Evolutionary conservation across 1,284 basidiomycete species (phyloP).

Genomic region (Pseudozyma thailandica): DNA sequence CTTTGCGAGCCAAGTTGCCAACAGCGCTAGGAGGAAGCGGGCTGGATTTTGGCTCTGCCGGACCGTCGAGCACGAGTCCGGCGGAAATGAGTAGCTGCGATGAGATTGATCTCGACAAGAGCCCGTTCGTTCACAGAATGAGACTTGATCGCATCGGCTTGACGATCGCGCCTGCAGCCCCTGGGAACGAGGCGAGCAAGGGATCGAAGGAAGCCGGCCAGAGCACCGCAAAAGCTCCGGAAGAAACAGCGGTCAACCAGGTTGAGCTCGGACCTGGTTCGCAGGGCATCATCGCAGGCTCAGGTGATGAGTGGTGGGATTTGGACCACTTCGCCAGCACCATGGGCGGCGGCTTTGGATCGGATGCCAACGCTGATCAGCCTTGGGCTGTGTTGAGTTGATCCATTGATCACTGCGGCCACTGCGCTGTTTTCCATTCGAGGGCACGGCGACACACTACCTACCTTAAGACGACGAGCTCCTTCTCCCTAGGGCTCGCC

Average conservation of each 20-base stretch:
- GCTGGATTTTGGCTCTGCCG: constrained; percentile 58
- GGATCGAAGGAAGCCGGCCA: constrained; percentile 13
- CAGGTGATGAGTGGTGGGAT: constrained; percentile 53
- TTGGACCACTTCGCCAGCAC: constrained; percentile 49
- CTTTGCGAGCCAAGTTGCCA: constrained; percentile 43
- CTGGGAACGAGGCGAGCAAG: constrained; percentile 17
- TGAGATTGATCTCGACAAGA: constrained; percentile 52
- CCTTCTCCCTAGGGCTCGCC: background rate
- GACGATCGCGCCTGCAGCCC: constrained; percentile 36
- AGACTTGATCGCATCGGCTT: constrained; percentile 45
- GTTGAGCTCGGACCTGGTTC: constrained; percentile 51
- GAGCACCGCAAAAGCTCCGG: constrained; percentile 27
- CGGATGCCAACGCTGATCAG: constrained; percentile 44
- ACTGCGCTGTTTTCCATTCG: too few species aligned
- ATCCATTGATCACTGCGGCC: background rate
- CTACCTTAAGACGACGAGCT: constrained; percentile 15
- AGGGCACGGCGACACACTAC: too few species aligned
- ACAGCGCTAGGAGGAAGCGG: constrained; percentile 32
- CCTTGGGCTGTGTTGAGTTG: constrained; percentile 51
- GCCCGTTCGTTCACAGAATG: constrained; percentile 46
- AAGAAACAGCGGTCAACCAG: constrained; percentile 42
- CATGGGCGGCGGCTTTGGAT: constrained; percentile 33
- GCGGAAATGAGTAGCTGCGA: constrained; percentile 56
- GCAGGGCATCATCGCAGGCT: constrained; percentile 40
- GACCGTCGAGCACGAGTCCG: constrained; percentile 58